Evolutionary conservation across 208 protist genomes (phyloP), one percentile per base, ranked within the genome.

Genomic region (Crithidia acanthocephali): DNA sequence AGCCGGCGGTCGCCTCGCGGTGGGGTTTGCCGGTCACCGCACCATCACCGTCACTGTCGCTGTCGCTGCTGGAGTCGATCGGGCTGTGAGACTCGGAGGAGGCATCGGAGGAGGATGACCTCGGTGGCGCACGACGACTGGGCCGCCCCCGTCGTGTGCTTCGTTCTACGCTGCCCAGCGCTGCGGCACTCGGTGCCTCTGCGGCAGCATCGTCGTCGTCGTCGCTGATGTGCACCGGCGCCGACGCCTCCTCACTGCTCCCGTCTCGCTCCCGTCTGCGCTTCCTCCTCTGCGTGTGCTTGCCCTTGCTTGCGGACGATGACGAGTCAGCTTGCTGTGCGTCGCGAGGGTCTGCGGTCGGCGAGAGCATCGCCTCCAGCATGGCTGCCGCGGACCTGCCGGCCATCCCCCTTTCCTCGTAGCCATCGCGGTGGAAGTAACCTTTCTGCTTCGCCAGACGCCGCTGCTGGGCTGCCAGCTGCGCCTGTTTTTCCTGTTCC

Each of bases 361-460:
- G n/a, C 3, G 10, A 53, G n/a, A 70, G 50, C 65, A 78, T 72
- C 25, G 65, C 59, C 23, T 74, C 74, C 53, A 80, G 37, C 74
- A 74, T 74, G 11, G 59, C 66, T 20, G 67, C 61, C 47, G 52
- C 71, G 4, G 51, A 57, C 25, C 44, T n/a, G 32, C 65, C 25
- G 13, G 59, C 55, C 25, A 33, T 33, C 2, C 28, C 42, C 0
- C 28, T 53, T 3, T 57, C 72, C 16, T 74, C 71, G 15, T 16
- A 42, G 40, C 52, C 70, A 25, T 73, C 67, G 33, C 87, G 79
- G 22, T 83, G 66, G 60, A 93, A 95, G 73, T 95, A 95, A 45
- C 90, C 90, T 42, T 76, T 85, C 18, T 65, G 70, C 75, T 72
- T 80, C 50, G 77, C 81, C 20, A 70, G 68, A 53, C 71, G 72